Evolutionary conservation across 257 asterid species (phyloP).

Genomic region (Eucommia ulmoides): DNA sequence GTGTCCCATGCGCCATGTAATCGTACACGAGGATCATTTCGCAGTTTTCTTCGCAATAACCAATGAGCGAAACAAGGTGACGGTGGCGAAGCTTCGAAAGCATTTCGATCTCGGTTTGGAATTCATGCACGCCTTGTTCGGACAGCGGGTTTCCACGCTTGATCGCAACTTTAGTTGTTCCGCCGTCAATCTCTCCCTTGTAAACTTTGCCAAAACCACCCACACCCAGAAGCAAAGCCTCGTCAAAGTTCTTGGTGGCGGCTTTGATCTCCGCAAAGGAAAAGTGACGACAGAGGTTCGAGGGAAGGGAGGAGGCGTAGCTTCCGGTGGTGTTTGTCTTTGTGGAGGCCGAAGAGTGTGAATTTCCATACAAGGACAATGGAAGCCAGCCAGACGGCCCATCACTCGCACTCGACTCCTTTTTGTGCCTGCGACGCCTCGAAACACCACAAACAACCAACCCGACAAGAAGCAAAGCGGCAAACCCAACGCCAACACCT

Average conservation of each 20-base stretch:
- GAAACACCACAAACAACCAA: background rate
- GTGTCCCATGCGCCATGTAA: background rate
- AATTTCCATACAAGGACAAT: slow-evolving; percentile 2
- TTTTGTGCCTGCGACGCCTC: background rate
- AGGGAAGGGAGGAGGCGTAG: background rate
- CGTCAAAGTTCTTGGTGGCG: background rate
- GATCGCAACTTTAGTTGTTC: background rate
- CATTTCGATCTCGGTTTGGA: background rate
- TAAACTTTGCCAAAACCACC: background rate
- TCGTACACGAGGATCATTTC: background rate
- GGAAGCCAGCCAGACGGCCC: background rate
- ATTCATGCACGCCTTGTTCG: background rate
- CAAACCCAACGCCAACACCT: background rate
- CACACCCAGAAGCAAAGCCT: background rate
- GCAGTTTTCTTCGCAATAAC: background rate
- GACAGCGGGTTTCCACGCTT: background rate
- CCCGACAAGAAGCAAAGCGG: background rate
- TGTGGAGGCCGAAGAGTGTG: background rate
- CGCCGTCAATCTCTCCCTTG: background rate
- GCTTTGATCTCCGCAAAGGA: background rate
- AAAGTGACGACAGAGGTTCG: background rate
- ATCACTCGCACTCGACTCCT: background rate
- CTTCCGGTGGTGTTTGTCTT: background rate
- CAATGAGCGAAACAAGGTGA: background rate
- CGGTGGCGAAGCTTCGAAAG: background rate